Base-by-base conservation (phyloP, 768 basidiomycete genomes). In the Panellus pusillus region DNA sequence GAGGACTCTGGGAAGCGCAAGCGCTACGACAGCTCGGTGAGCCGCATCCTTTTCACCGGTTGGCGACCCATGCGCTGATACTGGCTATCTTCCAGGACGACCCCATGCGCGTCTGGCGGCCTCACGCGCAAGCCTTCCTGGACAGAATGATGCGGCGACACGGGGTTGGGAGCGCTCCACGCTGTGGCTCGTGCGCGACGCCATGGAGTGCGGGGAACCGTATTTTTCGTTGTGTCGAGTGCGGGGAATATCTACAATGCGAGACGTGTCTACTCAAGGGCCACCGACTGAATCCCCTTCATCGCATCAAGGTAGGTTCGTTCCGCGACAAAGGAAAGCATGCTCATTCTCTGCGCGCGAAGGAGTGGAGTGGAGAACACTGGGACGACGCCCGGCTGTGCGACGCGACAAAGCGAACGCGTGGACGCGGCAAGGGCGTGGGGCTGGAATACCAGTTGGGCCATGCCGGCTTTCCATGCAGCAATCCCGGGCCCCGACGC, bases 221-320 rank as follows among this genome's bases (percentile, higher is more conserved):
- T 3, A 6, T 37, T 4, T 57, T 57, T 9, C 51, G 56, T 9
- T 53, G 50, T 36, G n/a, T 14, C 13, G 18, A 43, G 6, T 57
- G 47, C 27, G 54, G 54, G 1, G 54, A 57, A 15, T 51, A 32
- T n/a, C 9, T 48, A 6, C 50, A 57, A 11, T 57, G 55, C 35
- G 2, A 15, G 4, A n/a, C 13, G 1, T 57, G 55, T 19, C 12
- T 51, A 2, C 2, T 15, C 2, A 18, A 35, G 1, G n/a, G n/a
- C n/a, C 55, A 57, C n/a, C 5, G 11, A 18, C 19, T 27, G 17
- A 42, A 28, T 13, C 55, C 55, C 2, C 18, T 57, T 18, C 55
- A 57, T n/a, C 2, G 19, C 18, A 13, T 57, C 2, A 17, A 44
- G 39, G 55, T 57, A 12, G 3, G 50, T 32, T 3, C 3, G 14